Evolutionary conservation across 108 stramenopile species (phyloP).

Genomic region (Skeletonema menzelii): DNA sequence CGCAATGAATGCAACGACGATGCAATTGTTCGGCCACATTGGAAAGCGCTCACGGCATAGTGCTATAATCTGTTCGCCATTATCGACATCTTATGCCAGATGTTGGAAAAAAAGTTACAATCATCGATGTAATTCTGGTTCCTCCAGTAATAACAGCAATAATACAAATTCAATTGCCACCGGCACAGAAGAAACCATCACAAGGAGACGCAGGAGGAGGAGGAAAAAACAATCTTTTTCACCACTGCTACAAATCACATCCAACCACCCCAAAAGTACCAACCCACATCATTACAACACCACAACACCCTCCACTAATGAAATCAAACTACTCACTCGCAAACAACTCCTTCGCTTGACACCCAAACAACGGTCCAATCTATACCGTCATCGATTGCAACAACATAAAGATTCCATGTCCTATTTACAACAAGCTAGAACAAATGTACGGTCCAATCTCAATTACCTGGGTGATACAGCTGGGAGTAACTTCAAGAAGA

Average conservation of each 20-base stretch:
- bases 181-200: neutral
- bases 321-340: constrained; percentile 19
- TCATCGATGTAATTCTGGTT: neutral
- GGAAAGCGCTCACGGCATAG: neutral
- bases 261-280: constrained; percentile 24
- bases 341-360: constrained; percentile 29
- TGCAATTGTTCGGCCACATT: neutral
- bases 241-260: constrained; percentile 15
- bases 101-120: neutral
- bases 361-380: constrained; percentile 24
- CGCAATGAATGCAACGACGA: neutral
- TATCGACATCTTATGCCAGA: neutral
- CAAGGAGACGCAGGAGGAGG: neutral
- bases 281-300: neutral
- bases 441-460: constrained; percentile 37
- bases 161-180: neutral
- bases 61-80: neutral
- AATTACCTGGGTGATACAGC: constrained; percentile 18
- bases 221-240: constrained; percentile 16
- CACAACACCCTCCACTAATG: neutral
- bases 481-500: constrained; percentile 28
- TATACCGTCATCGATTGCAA: neutral
- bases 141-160: neutral
- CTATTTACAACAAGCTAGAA: constrained; percentile 15
- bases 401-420: constrained; percentile 5